Base-by-base conservation (phyloP, 768 basidiomycete species). In the Pulveroboletus ravenelii region DNA sequence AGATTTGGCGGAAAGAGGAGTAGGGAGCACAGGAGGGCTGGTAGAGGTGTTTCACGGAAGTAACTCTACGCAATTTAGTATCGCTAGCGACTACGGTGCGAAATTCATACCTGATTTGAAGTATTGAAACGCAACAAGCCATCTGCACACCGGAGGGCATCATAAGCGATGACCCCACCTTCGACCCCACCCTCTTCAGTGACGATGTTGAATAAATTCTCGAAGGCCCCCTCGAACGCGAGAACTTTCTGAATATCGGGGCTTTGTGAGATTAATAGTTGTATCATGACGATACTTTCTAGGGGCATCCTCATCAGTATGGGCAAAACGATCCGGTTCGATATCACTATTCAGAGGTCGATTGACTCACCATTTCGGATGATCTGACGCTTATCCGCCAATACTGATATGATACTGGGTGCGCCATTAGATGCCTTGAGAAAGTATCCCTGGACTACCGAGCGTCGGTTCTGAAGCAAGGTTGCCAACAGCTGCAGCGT, bases 211-310 rank as follows among this genome's bases (percentile, higher is more conserved):
- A 98, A 93, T 29, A 99, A 78, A 64, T 87, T 91, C 73, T 99
- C 96, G 61, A 99, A 98, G 2, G 89, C 90, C 17, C 96, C 93
- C 59, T 93, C 93, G 60, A 99, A 99, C 0, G 94, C 93, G 40
- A 98, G 81, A 29, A 97, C 84, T 70, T 97, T 98, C 63, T 97
- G 95, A 32, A 99, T 89, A 65, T 97, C 92, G 30, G 89, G 81
- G 59, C 89, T 97, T 58, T 93, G 87, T 0, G 83, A 81, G 34
- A 88, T 81, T 13, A 99, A 74, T 6, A 82, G 74, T 54, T 94
- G 89, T 31, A 93, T 77, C 71, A 94, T 82, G 14, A 83, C 75
- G 35, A 96, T 81, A 20, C 84, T 86, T 78, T 97, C 91, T 90
- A 70, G 59, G 56, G 54, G 36, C 32, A 44, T 36, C 30, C 34